Evolutionary conservation across 2,329 filamentous ascomycete genomes (phyloP), one percentile per base, ranked within the genome.

Genomic region (Pyricularia sp.): DNA sequence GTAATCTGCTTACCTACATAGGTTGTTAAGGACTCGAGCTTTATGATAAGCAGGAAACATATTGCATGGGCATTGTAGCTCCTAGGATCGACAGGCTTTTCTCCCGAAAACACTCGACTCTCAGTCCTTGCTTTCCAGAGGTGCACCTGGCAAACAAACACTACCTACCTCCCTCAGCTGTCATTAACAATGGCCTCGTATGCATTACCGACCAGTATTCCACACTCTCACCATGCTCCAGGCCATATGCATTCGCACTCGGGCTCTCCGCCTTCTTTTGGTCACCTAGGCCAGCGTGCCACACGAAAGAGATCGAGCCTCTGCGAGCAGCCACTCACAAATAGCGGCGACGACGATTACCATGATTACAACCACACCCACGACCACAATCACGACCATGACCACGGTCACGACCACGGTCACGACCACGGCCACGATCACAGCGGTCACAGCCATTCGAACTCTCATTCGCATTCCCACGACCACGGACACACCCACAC

Each of bases 151-250:
- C 19, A 49, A 40, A n/a, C 40, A n/a, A 49, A 49, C 19, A 49
- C 19, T 9, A 19, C 19, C 40, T 49, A 8, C 19, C 40, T n/a
- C 8, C n/a, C 19, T n/a, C 16, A 49, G 19, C 40, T 6, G 40
- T n/a, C 40, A n/a, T 49, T n/a, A 6, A 49, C 82, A 79, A 77
- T 80, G 66, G 80, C 82, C 49, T 79, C 82, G 26, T 85, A 83
- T 71, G 76, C 78, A 63, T 73, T 85, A 65, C 82, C 82, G n/a
- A 78, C 80, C 44, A 76, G 80, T 53, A 72, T 82, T 60, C 78
- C 79, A 64, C 80, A 80, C 68, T 78, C 77, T 65, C 78, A 67
- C 66, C 72, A 72, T 57, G 69, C 66, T 26, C 69, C 72, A 26
- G 70, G 68, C 33, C 71, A 72, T 68, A 72, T 76, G 60, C 75